phyloP scores from a whole-genome alignment of 1,284 basidiomycete species.

The Marasmius tenuissimus region DNA sequence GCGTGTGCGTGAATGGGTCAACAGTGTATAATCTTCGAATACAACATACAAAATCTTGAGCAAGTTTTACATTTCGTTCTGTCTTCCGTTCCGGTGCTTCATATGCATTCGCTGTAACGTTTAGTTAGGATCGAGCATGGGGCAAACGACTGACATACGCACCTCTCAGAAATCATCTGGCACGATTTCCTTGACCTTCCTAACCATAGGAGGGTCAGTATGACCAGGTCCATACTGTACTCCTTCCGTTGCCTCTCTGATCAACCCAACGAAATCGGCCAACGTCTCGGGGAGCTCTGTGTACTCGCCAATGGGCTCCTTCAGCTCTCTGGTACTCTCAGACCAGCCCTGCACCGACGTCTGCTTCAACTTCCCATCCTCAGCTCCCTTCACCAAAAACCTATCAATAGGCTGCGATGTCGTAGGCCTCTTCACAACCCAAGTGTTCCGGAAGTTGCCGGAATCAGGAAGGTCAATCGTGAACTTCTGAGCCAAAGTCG shows the following conservation, averaged over 20 bases:
- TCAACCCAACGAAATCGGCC: slow-evolving; percentile 37
- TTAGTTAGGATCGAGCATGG: no score
- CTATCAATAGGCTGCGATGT: slow-evolving; percentile 42
- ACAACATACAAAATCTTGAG: no score
- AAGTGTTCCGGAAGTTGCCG: slow-evolving; percentile 41
- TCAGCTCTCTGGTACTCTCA: slow-evolving; percentile 30
- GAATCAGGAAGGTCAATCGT: slow-evolving; percentile 29
- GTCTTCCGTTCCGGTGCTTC: no score
- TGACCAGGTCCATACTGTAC: slow-evolving; percentile 14
- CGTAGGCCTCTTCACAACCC: slow-evolving; percentile 33
- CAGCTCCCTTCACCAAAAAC: slow-evolving; percentile 26
- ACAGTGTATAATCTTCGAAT: no score
- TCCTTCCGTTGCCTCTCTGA: slow-evolving; percentile 32
- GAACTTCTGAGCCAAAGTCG: slow-evolving; percentile 28
- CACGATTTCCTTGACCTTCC: slow-evolving; percentile 31
- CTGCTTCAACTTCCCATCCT: slow-evolving; percentile 27
- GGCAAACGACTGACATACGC: slow-evolving; percentile 4
- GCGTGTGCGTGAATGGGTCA: no score
- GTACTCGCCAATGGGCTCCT: slow-evolving; percentile 31
- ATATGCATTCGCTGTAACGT: no score
- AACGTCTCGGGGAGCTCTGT: slow-evolving; percentile 35
- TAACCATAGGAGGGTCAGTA: slow-evolving; percentile 32
- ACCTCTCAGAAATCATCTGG: slow-evolving; percentile 1
- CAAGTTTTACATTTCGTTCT: no score
- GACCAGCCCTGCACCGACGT: slow-evolving; percentile 46